These are phyloP conservation scores for Gossypium herbaceum DNA, from an alignment of 345 rosid species.

Conservation along the genomic window DNA sequence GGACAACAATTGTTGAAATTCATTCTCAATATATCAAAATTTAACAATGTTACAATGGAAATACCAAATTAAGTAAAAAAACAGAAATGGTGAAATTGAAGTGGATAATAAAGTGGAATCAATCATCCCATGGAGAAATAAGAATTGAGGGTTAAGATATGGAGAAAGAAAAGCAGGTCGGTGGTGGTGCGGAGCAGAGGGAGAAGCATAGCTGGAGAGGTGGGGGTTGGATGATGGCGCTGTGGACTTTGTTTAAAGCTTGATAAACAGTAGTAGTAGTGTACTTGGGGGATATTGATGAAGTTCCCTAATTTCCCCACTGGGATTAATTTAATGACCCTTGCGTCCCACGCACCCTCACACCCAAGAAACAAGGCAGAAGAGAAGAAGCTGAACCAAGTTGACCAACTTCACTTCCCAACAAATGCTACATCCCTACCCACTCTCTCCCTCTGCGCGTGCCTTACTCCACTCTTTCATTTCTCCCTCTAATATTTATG, in stretches of 20 bases:
- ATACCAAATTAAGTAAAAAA: no score
- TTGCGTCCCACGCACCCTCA: slow-evolving; percentile 12
- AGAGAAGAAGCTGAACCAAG: slow-evolving; percentile 1
- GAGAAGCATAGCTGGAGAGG: background rate
- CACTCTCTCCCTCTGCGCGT: slow-evolving; percentile 22
- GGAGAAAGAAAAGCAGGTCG: background rate
- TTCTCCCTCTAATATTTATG: no score
- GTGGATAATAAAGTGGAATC: no score
- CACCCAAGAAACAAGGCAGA: no score
- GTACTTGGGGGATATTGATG: background rate
- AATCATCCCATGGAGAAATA: no score
- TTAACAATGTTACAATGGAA: no score
- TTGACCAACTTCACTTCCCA: slow-evolving; percentile 14
- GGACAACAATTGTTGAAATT: no score
- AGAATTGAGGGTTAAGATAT: no score
- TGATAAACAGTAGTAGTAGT: background rate
- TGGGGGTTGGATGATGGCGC: slow-evolving; percentile 7
- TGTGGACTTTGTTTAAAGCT: slow-evolving; percentile 22
- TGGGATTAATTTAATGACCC: slow-evolving; percentile 10
- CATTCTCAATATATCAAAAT: no score
- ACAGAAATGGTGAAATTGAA: no score
- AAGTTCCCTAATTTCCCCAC: slow-evolving; percentile 20
- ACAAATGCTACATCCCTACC: background rate
- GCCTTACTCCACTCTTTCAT: background rate
- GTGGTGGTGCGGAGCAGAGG: slow-evolving; percentile 13